A percentile compares a stretch with the other conserved stretches of the same genome.
phyloP scores from a whole-genome alignment of 192 early-diverging fungal genomes.

The Coemansia sp. region DNA sequence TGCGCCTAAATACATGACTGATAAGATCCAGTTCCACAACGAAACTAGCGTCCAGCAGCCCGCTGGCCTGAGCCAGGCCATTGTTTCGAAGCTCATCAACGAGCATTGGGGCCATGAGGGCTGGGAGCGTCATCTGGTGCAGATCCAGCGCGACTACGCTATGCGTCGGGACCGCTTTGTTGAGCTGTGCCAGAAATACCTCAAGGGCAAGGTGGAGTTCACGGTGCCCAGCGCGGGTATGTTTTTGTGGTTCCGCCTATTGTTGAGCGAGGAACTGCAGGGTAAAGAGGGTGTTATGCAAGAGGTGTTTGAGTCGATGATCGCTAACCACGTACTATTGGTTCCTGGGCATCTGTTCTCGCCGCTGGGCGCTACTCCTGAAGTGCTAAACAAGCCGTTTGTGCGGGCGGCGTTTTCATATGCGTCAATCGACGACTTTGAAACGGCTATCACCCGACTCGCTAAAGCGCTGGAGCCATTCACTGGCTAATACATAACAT shows the following conservation, averaged over 20 bases:
- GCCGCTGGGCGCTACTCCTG: constrained; percentile 48
- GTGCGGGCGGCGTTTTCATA: constrained; percentile 72
- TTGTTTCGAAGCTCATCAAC: constrained; percentile 69
- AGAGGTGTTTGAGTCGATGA: constrained; percentile 59
- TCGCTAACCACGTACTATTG: constrained; percentile 68
- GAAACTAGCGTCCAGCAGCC: constrained; percentile 83
- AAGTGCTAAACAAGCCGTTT: constrained; percentile 55
- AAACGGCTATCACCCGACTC: constrained; percentile 60
- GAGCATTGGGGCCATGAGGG: constrained; percentile 79
- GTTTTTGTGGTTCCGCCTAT: constrained; percentile 85
- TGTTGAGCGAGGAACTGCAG: constrained; percentile 41
- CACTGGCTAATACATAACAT: background rate
- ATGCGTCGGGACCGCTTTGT: constrained; percentile 70
- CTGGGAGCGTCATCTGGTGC: constrained; percentile 69
- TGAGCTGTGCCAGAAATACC: constrained; percentile 58
- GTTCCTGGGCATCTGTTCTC: constrained; percentile 68
- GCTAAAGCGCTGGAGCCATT: constrained; percentile 57
- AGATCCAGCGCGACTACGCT: constrained; percentile 73
- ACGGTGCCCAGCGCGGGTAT: constrained; percentile 71
- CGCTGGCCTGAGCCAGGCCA: constrained; percentile 75
- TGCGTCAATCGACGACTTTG: constrained; percentile 62
- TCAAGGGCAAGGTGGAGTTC: constrained; percentile 64
- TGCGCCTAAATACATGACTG: constrained; percentile 65
- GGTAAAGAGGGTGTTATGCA: constrained; percentile 57
- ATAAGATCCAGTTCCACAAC: constrained; percentile 79